These are phyloP conservation scores for Berberis thunbergii DNA, from an alignment of 164 flowering plant species.

Conservation along the genomic window DNA sequence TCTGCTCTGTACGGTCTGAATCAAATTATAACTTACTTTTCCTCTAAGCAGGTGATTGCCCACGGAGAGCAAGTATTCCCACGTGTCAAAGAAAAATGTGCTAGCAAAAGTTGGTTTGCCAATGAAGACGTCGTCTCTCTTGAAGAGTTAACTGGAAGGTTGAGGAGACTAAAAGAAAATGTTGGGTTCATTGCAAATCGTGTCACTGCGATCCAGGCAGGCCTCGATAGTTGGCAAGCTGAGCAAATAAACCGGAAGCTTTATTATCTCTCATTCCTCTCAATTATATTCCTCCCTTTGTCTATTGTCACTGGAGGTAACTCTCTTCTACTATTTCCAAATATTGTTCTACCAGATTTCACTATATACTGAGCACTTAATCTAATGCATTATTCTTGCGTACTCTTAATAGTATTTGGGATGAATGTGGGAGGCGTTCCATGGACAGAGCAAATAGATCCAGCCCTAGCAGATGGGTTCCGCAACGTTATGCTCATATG, in stretches of 20 bases:
- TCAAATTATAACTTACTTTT: neutral
- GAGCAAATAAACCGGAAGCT: constrained; percentile 93
- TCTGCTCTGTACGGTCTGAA: neutral
- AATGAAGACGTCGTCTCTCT: constrained; percentile 59
- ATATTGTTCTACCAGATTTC: neutral
- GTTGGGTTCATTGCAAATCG: constrained; percentile 90
- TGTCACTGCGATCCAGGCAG: constrained; percentile 86
- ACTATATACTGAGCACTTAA: neutral
- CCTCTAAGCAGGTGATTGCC: constrained; percentile 59
- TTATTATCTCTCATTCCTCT: constrained; percentile 91
- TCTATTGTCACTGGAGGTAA: constrained; percentile 94
- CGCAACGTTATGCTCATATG: constrained; percentile 75
- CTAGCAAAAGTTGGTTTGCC: constrained; percentile 77
- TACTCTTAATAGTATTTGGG: constrained; percentile 62
- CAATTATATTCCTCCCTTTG: constrained; percentile 88
- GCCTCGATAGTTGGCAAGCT: constrained; percentile 98
- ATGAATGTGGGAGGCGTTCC: constrained; percentile 99
- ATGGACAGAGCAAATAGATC: constrained; percentile 73
- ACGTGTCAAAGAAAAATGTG: constrained; percentile 81
- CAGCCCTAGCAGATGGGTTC: constrained; percentile 61
- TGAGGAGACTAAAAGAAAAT: constrained; percentile 86
- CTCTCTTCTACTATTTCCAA: neutral
- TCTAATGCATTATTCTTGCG: neutral
- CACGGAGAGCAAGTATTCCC: constrained; percentile 98
- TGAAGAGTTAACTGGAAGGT: constrained; percentile 75